Evolutionary conservation across 169 alveolate species (phyloP).

Genomic region (Ichthyophthirius multifiliis): DNA sequence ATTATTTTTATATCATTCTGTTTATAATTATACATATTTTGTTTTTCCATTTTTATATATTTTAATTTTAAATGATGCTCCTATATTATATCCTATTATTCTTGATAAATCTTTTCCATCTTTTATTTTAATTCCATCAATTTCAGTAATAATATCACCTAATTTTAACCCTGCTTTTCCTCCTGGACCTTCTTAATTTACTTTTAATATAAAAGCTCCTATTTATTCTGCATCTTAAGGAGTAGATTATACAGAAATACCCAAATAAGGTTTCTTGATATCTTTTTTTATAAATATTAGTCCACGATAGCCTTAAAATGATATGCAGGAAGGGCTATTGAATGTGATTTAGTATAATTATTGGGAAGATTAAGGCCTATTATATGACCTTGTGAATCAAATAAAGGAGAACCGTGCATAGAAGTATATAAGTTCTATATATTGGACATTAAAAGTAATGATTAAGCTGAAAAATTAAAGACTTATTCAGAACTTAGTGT

Average conservation of each 20-base stretch:
- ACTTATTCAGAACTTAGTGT: not conserved
- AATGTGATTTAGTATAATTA: not conserved
- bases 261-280: not conserved
- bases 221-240: conserved; percentile 7
- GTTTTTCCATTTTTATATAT: not conserved
- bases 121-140: conserved; percentile 12
- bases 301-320: not conserved
- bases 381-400: not conserved
- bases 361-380: not conserved
- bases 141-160: conserved; percentile 28
- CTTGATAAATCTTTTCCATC: conserved; percentile 32
- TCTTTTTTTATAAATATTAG: not conserved
- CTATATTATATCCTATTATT: conserved; percentile 11
- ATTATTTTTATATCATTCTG: not conserved
- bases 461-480: not conserved
- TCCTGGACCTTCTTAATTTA: conserved; percentile 33
- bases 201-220: conserved; percentile 37
- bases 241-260: not conserved
- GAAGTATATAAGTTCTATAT: not conserved
- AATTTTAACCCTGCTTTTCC: conserved; percentile 36
- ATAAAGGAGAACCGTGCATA: not conserved
- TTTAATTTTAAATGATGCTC: not conserved
- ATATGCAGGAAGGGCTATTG: not conserved
- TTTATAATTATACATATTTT: not conserved
- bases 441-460: not conserved